Conservation (phyloP, 768 basidiomycete genomes). For the Goffeauzyma gilvescens region DNA sequence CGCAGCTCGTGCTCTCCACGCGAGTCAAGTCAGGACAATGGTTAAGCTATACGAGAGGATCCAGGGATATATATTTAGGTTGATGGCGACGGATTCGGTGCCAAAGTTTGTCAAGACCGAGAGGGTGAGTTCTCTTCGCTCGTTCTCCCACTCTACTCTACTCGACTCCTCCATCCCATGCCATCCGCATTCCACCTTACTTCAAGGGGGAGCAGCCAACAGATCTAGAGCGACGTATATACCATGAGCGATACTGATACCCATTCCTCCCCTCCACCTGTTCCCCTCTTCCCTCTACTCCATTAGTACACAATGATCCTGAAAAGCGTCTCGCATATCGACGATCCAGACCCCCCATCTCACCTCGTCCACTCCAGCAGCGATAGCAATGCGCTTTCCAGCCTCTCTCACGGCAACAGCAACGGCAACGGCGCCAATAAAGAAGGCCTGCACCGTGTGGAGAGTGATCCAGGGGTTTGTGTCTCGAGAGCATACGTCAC, state of each 20-base stretch:
- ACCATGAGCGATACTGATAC: neutral
- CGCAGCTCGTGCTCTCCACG: constrained; percentile 58
- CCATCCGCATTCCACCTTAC: neutral
- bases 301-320: no score
- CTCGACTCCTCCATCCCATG: neutral
- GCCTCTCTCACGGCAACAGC: neutral
- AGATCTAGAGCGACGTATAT: neutral
- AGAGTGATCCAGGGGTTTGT: neutral
- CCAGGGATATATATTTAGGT: constrained; percentile 83
- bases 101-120: constrained; percentile 45
- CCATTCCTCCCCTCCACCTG: no score
- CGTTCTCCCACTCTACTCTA: neutral
- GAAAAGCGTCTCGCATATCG: no score
- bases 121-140: constrained; percentile 17
- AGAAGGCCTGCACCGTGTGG: neutral
- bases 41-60: constrained; percentile 88
- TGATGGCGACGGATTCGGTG: constrained; percentile 98
- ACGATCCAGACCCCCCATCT: no score
- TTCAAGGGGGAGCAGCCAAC: neutral
- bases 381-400: neutral
- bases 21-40: constrained; percentile 85
- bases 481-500: constrained; percentile 29
- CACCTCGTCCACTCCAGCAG: no score
- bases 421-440: neutral
- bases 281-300: no score